Evolutionary conservation across 352 stramenopile genomes (phyloP), one percentile per base, ranked within the genome.

Genomic region (Paralagenidium karlingii): DNA sequence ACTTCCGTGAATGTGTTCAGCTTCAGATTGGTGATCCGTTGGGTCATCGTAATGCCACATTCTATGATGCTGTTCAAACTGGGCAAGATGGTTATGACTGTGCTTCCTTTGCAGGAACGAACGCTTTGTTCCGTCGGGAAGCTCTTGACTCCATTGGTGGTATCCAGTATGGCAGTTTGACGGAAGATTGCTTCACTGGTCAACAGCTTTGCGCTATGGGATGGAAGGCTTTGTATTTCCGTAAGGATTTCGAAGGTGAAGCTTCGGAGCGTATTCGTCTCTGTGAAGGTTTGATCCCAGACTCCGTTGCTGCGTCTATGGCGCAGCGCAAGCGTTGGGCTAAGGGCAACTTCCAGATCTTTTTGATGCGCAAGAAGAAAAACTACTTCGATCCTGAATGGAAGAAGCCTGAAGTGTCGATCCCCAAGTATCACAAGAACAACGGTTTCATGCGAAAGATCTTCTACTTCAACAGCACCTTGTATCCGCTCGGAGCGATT

Each of bases 211-310:
- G 77, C 24, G 63, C 59, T 20, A 87, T 83, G 76, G 76, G 76
- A 20, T 90, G 76, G 76, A 90, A 90, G 55, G 73, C 55, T 24
- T 47, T 86, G 34, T 90, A 87, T 57, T 90, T 84, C 65, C 73
- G 76, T 33, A 90, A 90, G 58, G 77, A 90, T 54, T 86, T 90
- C 22, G 77, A 90, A 60, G 77, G 77, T 10, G 74, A 90, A 50
- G 55, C 53, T 21, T 27, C 48, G 9, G 77, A 90, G 53, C 77
- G 77, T 47, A 69, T 90, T 33, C 77, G 77, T 38, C 45, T 90
- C 31, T 70, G 64, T 15, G 77, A 90, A 63, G 77, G 77, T 34
- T 24, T 80, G 33, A 76, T 90, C 22, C 77, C 77, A 0, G 65
- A 85, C 46, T 83, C 76, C n/a, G 77, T 90, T 5, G 71, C 77